These are phyloP conservation scores for Aspergillus tanneri DNA, from an alignment of 2,329 filamentous ascomycete genomes.

Conservation along the genomic window DNA sequence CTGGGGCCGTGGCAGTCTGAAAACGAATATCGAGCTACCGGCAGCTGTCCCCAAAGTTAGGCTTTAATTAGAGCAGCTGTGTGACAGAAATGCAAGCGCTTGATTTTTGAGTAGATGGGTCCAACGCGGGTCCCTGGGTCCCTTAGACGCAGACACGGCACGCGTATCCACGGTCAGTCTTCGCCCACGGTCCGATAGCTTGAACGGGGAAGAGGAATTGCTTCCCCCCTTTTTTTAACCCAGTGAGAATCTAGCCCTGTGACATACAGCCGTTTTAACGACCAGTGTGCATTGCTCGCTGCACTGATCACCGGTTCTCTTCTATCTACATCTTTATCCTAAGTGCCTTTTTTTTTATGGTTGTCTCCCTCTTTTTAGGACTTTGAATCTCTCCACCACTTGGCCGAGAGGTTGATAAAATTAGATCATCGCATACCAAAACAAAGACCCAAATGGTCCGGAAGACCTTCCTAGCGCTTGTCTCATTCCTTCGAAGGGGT, in stretches of 20 bases:
- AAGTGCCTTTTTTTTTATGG: not conserved
- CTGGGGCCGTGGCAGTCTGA: slow-evolving; percentile 9
- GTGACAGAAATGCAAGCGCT: slow-evolving; percentile 13
- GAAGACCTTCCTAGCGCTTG: not conserved
- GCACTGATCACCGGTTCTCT: slow-evolving; percentile 26
- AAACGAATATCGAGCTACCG: slow-evolving; percentile 12
- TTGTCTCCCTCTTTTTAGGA: not conserved
- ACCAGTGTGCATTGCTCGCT: slow-evolving; percentile 16
- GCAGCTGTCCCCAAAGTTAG: slow-evolving; percentile 10
- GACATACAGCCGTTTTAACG: slow-evolving; percentile 23
- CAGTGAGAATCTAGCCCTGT: slow-evolving; percentile 15
- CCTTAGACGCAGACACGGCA: slow-evolving; percentile 21
- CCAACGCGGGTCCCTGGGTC: slow-evolving; percentile 15
- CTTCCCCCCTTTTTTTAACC: not conserved
- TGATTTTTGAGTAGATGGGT: slow-evolving; percentile 5
- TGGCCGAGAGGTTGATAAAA: too few relatives aligned
- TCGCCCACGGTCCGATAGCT: not conserved
- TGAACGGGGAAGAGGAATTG: not conserved
- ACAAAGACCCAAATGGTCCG: not conserved
- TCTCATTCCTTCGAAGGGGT: not conserved
- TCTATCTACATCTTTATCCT: too few relatives aligned
- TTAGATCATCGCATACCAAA: slow-evolving; percentile 1
- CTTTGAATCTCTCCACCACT: not conserved
- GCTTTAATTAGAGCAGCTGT: slow-evolving; percentile 16
- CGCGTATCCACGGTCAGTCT: slow-evolving; percentile 14